phyloP scores from a whole-genome alignment of 1,284 basidiomycete species.

The Irpex sp. region DNA sequence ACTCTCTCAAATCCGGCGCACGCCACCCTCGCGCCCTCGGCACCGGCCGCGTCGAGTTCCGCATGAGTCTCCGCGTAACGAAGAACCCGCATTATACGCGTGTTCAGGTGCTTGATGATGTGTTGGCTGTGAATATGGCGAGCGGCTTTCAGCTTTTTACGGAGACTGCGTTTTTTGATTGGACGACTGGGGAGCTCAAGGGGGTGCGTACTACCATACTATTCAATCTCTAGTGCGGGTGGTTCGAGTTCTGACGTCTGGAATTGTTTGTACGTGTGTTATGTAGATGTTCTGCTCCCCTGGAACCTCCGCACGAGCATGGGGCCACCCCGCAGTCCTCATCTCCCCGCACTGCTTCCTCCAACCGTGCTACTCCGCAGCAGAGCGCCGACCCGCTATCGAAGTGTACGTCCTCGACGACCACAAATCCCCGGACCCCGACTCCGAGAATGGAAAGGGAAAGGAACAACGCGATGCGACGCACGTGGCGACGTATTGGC shows the following conservation, averaged over 20 bases:
- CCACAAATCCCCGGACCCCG: not conserved
- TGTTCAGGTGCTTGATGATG: constrained; percentile 1
- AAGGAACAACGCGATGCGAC: not conserved
- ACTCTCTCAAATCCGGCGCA: constrained; percentile 4
- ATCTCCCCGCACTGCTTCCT: constrained; percentile 6
- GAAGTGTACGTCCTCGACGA: constrained; percentile 5
- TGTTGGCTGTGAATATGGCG: constrained; percentile 3
- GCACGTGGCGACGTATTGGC: constrained; percentile 5
- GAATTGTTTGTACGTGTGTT: not conserved
- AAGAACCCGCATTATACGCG: constrained; percentile 7
- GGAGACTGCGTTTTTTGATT: constrained; percentile 4
- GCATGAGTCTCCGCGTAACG: not conserved
- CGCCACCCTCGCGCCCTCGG: constrained; percentile 1
- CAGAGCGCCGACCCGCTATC: constrained; percentile 3
- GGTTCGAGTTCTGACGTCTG: too few species aligned
- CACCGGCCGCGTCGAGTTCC: not conserved
- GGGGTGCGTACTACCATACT: not conserved
- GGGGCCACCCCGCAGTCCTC: constrained; percentile 6
- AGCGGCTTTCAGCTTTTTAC: constrained; percentile 3
- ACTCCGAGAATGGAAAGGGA: not conserved
- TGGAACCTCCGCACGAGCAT: not conserved
- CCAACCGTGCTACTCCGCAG: constrained; percentile 1
- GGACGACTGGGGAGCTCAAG: constrained; percentile 3
- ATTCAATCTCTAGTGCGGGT: too few species aligned
- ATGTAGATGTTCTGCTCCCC: constrained; percentile 5